Evolutionary conservation across 2,329 filamentous ascomycete genomes (phyloP).

Genomic region (Pseudogymnoascus sp.): DNA sequence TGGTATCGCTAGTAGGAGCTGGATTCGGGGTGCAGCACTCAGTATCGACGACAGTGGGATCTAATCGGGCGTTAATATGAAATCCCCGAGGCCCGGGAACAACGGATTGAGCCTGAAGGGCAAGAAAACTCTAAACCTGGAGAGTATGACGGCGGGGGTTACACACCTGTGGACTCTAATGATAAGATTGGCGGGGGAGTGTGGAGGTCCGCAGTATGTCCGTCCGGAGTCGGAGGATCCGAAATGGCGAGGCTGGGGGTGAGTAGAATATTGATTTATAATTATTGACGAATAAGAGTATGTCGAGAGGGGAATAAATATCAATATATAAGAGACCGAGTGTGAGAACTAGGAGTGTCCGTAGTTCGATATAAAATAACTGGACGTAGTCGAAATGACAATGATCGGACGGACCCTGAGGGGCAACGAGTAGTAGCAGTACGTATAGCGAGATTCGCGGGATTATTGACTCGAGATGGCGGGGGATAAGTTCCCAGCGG

Average conservation of each 20-base stretch:
- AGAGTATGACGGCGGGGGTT: background rate
- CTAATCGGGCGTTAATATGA: background rate
- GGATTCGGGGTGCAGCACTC: background rate
- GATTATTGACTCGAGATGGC: background rate
- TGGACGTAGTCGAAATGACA: background rate
- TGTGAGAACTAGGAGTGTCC: background rate
- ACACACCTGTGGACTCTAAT: background rate
- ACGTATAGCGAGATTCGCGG: background rate
- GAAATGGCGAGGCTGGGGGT: background rate
- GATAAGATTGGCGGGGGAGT: conserved; percentile 1
- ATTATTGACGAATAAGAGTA: conserved; percentile 3
- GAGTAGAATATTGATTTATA: background rate
- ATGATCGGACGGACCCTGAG: background rate
- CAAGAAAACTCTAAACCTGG: background rate
- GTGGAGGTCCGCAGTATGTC: background rate
- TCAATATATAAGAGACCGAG: background rate
- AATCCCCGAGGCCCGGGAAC: background rate
- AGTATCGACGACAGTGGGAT: background rate
- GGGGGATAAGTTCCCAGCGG: background rate
- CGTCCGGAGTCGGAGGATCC: conserved; percentile 2
- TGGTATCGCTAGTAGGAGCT: background rate
- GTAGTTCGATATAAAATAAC: background rate
- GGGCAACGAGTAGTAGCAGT: background rate
- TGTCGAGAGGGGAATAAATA: background rate
- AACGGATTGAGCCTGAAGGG: background rate